Evolutionary conservation across 2,329 filamentous ascomycete species (phyloP).

Genomic region (Aspergillus melleus): DNA sequence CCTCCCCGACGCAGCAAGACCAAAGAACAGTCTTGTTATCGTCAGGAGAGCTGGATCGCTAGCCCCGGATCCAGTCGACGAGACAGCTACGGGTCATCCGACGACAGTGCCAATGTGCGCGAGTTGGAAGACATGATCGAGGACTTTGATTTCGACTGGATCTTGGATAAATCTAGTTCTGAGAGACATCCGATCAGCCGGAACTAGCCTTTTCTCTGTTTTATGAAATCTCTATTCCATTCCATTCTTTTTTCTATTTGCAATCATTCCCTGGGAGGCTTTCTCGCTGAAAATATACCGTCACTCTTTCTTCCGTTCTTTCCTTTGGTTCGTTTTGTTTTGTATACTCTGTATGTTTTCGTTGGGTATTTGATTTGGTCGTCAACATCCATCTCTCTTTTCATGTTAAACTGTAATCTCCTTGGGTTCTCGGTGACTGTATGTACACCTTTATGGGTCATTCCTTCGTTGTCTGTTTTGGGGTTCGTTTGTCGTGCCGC

Average conservation of each 20-base stretch:
- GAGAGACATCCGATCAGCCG: neutral
- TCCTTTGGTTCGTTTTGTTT: neutral
- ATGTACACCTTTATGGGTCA: neutral
- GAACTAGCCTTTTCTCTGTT: neutral
- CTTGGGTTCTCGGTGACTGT: neutral
- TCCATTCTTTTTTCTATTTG: neutral
- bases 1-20: neutral
- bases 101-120: conserved; percentile 24
- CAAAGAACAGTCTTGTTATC: conserved; percentile 12
- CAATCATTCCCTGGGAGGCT: neutral
- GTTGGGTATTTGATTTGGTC: neutral
- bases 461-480: conserved; percentile 2
- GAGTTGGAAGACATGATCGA: conserved; percentile 35
- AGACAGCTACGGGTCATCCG: conserved; percentile 25
- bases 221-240: neutral
- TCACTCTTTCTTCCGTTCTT: neutral
- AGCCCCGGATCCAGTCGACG: conserved; percentile 29
- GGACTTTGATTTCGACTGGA: conserved; percentile 34
- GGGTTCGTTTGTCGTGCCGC: neutral
- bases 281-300: neutral
- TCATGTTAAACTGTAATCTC: neutral
- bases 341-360: neutral
- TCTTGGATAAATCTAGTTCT: conserved; percentile 24
- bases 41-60: conserved; percentile 32
- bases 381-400: neutral